Evolutionary conservation across 768 basidiomycete species (phyloP), one percentile per base, ranked within the genome.

Genomic region (Amylocystis lapponica): DNA sequence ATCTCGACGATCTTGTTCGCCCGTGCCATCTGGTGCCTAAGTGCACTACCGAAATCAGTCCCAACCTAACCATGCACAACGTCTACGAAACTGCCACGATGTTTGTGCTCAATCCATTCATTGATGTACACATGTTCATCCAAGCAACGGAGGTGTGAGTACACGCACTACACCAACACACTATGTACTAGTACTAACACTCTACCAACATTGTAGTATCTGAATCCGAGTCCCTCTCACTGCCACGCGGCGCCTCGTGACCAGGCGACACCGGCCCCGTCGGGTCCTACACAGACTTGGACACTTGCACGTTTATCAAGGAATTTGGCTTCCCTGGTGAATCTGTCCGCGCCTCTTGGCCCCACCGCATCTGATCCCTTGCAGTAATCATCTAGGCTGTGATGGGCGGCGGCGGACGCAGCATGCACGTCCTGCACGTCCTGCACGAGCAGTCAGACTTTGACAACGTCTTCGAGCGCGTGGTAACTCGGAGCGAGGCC

Each of bases 361-460:
- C 36, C 37, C 32, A 38, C 33, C 26, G 17, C 20, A 4, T 3
- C 17, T 19, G 26, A 20, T 16, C 21, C 31, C 14, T 13, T 63
- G 23, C 61, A 83, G 92, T 99, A 42, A 97, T 99, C 64, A 97
- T 99, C 79, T 98, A 98, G 69, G 96, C 96, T 29, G 95, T 94
- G 8, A 94, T 96, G 89, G 95, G 95, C 46, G 95, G 94, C 46
- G 95, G 95, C 55, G 96, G 96, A 41, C 90, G 95, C 54, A 96
- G 96, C 47, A 99, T 97, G 95, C 87, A 95, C 56, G 94, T 98
- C n/a, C n/a, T 98, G 96, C 88, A 96, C 57, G 95, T 99, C 43
- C 96, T 99, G 26, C 83, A 90, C 50, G 90, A 93, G 58, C 86
- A 94, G 63, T 83, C 83, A 22, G 86, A 91, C 54, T 97, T 98